Percentiles rank a stretch among this genome's conserved stretches.
phyloP scores from a whole-genome alignment of 2,329 filamentous ascomycete species.

The Diaporthe aspalathi region DNA sequence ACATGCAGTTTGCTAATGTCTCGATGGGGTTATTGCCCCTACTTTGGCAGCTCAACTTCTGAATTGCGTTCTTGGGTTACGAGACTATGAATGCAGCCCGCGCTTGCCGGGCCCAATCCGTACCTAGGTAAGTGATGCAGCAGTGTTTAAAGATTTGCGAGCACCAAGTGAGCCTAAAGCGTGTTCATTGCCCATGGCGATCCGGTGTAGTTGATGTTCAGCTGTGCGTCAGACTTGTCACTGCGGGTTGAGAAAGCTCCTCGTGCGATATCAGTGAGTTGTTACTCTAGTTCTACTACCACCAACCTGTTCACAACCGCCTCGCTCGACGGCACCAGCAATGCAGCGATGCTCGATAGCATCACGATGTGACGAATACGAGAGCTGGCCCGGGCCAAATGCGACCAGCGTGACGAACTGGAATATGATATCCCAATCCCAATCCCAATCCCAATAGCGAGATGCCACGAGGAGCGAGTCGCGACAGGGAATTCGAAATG shows the following conservation, averaged over 20 bases:
- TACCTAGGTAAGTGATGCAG: not conserved
- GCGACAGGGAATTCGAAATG: constrained; percentile 16
- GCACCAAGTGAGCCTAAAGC: not conserved
- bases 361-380: not conserved
- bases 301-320: not conserved
- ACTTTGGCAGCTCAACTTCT: no score
- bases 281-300: not conserved
- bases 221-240: not conserved
- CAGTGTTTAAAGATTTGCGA: not conserved
- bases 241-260: not conserved
- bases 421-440: not conserved
- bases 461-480: constrained; percentile 25
- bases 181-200: not conserved
- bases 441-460: not conserved
- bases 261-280: not conserved
- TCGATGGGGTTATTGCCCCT: not conserved
- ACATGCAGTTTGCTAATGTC: constrained; percentile 17
- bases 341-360: not conserved
- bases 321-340: not conserved
- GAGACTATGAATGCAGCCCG: no score
- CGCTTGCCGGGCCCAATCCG: no score
- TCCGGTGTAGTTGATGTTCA: not conserved
- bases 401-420: not conserved
- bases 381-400: not conserved
- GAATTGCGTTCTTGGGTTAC: no score